Conservation (phyloP, 2,329 filamentous ascomycete species). For the Cercospora berteroae region DNA sequence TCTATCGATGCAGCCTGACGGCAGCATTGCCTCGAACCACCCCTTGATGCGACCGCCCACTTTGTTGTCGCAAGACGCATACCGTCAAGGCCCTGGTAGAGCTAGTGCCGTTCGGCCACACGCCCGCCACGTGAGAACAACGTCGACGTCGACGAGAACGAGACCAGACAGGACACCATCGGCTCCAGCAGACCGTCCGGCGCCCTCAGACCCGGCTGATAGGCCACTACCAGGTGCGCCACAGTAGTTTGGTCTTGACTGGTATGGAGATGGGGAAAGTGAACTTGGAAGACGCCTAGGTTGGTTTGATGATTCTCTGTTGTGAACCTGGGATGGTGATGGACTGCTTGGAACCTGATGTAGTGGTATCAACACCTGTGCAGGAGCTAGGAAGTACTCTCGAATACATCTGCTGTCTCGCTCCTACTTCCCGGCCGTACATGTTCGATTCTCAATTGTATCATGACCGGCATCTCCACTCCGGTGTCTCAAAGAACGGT, state of each 20-base stretch:
- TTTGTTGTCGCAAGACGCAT: conserved; percentile 13
- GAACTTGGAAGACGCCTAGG: background rate
- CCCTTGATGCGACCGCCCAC: conserved; percentile 18
- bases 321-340: background rate
- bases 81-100: conserved; percentile 15
- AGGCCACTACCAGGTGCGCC: conserved; percentile 5
- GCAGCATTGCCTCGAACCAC: conserved; percentile 5
- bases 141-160: background rate
- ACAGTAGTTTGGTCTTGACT: conserved; percentile 7
- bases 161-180: conserved; percentile 2
- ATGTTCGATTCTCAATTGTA: background rate
- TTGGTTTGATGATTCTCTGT: conserved; percentile 1
- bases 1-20: conserved; percentile 1
- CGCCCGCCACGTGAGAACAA: background rate
- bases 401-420: background rate
- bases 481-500: background rate
- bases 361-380: background rate
- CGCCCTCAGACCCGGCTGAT: background rate
- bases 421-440: background rate
- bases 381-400: background rate
- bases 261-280: conserved; percentile 7
- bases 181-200: background rate
- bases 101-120: background rate
- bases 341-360: background rate
- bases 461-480: background rate